Percentiles rank a stretch among this genome's conserved stretches.
Conservation (phyloP, 306 rosid species). For the Pueraria montana region DNA sequence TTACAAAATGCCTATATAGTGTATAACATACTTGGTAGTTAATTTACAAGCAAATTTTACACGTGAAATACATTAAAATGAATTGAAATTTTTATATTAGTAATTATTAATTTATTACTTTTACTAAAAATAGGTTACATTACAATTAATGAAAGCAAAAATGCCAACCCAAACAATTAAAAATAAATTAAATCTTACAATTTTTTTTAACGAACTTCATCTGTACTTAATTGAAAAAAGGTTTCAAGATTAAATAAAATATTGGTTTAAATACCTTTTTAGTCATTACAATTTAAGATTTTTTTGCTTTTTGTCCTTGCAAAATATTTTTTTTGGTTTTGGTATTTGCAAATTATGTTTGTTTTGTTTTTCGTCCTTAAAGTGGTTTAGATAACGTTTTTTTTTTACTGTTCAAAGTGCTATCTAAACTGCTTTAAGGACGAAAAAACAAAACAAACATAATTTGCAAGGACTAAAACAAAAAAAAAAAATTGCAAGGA, state of each 20-base stretch:
- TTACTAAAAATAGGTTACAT: constrained; percentile 1
- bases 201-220: background rate
- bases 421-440: no score
- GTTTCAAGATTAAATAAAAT: constrained; percentile 22
- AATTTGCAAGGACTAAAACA: no score
- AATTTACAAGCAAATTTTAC: background rate
- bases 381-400: no score
- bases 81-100: background rate
- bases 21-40: background rate
- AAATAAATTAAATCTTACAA: background rate
- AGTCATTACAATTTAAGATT: no score
- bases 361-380: no score
- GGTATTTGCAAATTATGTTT: no score
- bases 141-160: background rate
- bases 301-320: no score
- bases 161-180: background rate
- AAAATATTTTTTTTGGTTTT: no score
- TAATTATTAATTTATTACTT: background rate
- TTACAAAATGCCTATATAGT: background rate
- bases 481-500: no score
- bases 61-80: background rate
- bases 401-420: no score
- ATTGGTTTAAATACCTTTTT: no score
- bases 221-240: background rate
- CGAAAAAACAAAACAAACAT: no score